Base-by-base conservation (phyloP, 768 basidiomycete genomes). In the Megacollybia marginata region DNA sequence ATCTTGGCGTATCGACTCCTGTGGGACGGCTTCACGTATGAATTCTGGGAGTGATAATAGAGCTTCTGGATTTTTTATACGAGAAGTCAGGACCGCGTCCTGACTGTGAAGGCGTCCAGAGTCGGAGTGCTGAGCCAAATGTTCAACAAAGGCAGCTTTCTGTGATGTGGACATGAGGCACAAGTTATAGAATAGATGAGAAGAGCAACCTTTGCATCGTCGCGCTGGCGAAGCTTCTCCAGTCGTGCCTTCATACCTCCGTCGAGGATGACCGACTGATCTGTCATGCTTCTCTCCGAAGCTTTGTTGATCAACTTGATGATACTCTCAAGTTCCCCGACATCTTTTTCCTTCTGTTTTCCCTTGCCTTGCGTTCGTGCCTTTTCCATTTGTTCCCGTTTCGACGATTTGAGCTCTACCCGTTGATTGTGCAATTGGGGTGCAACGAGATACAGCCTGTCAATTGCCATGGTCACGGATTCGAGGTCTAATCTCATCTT, bases 371-470 rank as follows among this genome's bases (percentile, higher is more conserved):
- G 69, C 48, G 66, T 67, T 42, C 79, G 68, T 5, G 88, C 90
- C 42, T 76, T 75, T 64, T 90, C 87, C 70, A 92, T 78, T 64
- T 91, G 77, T 11, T 77, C 76, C 12, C 83, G 57, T 60, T 90
- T 88, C 20, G 79, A 69, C 5, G 74, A 75, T 58, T 85, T 84
- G 42, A 95, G 78, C 62, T 94, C 93, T n/a, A 89, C 92, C 1
- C 96, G 82, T 64, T 99, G 95, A 61, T 94, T 86, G 52, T 86
- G 80, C 38, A 97, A 66, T 62, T 95, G 93, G 1, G 95, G 94
- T 0, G 92, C 82, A 31, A 85, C 88, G 8, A 78, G 65, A 63
- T 96, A 91, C 10, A 97, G 69, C 34, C 92, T 74, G 62, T 95
- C 93, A 57, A 99, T 94, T 31, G 96, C 93, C 62, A 79, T 76